phyloP scores from a whole-genome alignment of 148 eudicot species.

The Heliamphora exappendiculata region DNA sequence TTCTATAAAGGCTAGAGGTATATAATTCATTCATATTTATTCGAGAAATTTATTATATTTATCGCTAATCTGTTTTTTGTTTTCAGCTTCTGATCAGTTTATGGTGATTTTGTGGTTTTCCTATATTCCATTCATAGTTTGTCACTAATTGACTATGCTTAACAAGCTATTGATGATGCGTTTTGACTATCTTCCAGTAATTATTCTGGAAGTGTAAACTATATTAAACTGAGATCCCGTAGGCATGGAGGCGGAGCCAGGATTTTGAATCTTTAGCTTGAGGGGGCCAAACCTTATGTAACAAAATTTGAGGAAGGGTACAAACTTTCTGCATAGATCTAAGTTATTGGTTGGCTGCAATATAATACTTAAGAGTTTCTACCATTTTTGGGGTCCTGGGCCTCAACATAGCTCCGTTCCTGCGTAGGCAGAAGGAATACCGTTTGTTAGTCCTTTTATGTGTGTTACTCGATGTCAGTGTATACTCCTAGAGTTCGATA shows the following conservation, averaged over 20 bases:
- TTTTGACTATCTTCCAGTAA: not conserved
- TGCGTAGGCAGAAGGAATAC: not conserved
- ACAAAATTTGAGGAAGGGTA: no score
- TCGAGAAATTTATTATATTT: not conserved
- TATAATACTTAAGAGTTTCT: no score
- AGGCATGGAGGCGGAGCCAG: no score
- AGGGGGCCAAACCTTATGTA: no score
- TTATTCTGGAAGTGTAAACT: not conserved
- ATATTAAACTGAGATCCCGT: not conserved
- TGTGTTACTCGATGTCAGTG: not conserved
- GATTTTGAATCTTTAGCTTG: no score
- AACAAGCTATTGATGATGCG: no score
- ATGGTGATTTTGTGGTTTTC: not conserved
- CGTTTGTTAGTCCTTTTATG: not conserved
- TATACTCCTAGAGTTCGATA: not conserved
- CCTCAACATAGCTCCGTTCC: no score
- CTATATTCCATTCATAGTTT: not conserved
- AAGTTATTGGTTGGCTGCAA: no score
- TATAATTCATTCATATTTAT: not conserved
- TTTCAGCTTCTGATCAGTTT: not conserved
- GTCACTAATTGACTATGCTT: not conserved
- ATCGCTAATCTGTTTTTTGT: not conserved
- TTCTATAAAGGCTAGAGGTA: conserved; percentile 58
- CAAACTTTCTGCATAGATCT: no score
- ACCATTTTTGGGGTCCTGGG: no score